Evolutionary conservation across 208 protist species (phyloP), one percentile per base, ranked within the genome.

Genomic region (Wallacemonas sp.): DNA sequence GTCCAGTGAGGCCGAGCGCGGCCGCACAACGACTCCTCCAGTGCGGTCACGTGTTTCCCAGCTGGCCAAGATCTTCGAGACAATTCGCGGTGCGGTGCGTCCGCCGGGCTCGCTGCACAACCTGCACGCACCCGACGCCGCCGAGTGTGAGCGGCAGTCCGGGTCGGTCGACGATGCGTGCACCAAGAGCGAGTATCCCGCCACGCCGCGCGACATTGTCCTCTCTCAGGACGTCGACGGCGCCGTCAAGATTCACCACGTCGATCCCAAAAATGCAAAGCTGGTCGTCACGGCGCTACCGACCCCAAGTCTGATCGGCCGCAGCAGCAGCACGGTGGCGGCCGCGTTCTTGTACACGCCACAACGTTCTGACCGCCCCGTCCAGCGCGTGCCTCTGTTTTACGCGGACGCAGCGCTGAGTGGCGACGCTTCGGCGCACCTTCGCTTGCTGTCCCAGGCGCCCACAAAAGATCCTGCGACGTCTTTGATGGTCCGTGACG

Each of bases 171-270:
- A n/a, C n/a, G n/a, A n/a, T n/a, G n/a, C 26, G 11, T 58, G 30
- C 52, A 58, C 52, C 2, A 58, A 4, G n/a, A 58, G 52, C 19
- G 16, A 21, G n/a, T 41, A 58, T 30, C 52, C 52, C 6, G 9
- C 32, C 3, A 39, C 26, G 16, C 26, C 52, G 17, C 0, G 27
- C 14, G 16, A 24, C 16, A 8, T 39, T 6, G 52, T 58, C 9
- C n/a, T 58, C n/a, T 58, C 52, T 12, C 52, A 58, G 32, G 32
- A 58, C 52, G 26, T n/a, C 17, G 52, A 34, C 9, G 52, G 52
- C 9, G 52, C 38, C 16, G 19, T 58, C 29, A 34, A 58, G 1
- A 17, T n/a, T 9, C 52, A 58, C 32, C 52, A 43, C 0, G 27
- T 58, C 30, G 29, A 41, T 30, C n/a, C 26, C 30, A 41, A 24